These are phyloP conservation scores for Chrysanthemum seticuspe DNA, from an alignment of 129 eudicot species.

Conservation along the genomic window DNA sequence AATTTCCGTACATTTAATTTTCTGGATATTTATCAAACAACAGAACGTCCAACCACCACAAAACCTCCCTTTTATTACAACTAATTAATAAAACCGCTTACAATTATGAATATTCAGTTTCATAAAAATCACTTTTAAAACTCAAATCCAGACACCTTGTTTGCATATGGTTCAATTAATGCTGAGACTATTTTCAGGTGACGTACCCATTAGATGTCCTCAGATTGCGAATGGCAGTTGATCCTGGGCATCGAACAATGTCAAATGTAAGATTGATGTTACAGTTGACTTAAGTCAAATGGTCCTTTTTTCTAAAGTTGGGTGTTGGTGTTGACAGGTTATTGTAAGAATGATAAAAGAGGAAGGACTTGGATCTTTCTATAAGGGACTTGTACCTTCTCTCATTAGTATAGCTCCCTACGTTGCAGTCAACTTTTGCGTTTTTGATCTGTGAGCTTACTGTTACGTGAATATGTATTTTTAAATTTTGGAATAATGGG, in stretches of 20 bases:
- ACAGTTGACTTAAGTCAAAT: not conserved
- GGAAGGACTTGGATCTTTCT: constrained; percentile 86
- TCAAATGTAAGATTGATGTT: constrained; percentile 47
- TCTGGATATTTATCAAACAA: no score
- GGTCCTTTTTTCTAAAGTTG: constrained; percentile 6
- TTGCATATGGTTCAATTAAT: constrained; percentile 7
- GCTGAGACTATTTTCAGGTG: constrained; percentile 51
- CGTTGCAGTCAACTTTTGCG: constrained; percentile 95
- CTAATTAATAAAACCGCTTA: no score
- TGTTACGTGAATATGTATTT: not conserved
- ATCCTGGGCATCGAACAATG: constrained; percentile 88
- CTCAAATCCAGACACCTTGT: not conserved
- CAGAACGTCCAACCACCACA: no score
- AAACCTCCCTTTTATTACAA: no score
- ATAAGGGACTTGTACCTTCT: constrained; percentile 93
- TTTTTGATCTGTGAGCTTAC: constrained; percentile 92
- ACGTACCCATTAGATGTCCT: constrained; percentile 95
- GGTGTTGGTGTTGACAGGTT: constrained; percentile 50
- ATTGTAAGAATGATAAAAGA: constrained; percentile 80
- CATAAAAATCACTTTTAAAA: no score
- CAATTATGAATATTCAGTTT: no score
- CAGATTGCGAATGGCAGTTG: constrained; percentile 92
- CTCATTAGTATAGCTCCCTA: constrained; percentile 97
- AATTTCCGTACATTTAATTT: no score
- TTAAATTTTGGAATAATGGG: not conserved